Base-by-base conservation (phyloP, 129 eudicot genomes). In the Mikania micrantha region DNA sequence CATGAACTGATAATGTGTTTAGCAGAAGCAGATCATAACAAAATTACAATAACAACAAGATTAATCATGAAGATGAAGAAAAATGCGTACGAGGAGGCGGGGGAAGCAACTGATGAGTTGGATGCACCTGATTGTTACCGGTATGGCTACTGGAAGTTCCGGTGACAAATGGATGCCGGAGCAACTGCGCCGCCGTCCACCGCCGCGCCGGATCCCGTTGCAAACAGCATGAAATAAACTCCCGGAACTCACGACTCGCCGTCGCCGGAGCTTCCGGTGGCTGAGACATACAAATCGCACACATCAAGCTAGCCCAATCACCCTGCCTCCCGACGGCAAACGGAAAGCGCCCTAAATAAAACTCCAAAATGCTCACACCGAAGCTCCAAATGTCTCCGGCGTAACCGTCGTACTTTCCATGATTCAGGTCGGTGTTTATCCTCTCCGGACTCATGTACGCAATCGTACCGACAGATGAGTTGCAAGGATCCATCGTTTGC, bases 361-460 rank as follows among this genome's bases (percentile, higher is more conserved):
- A 87, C 66, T 91, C 97, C 69, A 91, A 74, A 27, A 87, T 81
- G 54, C 95, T 87, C 2, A 91, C 95, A 12, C 97, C 97, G 5
- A 87, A 80, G 34, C 97, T 91, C 97, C 97, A 91, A 7, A 91
- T 87, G 71, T 91, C 97, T 0, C 97, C 95, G 0, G 97, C 97
- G 40, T 74, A 91, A 0, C 95, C 95, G 35, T 91, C 88, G 21
- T 91, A 91, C 64, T 42, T 54, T 1, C 97, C 95, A 57, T 87
- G 92, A 34, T 87, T 87, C 38, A 85, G 74, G 73, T 91, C 97
- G 0, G 97, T 91, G 54, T 91, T 87, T 34, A 91, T 91, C 47
- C 97, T 42, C 45, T 91, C 97, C 0, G 97, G 97, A 62, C 95
- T 91, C 97, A 91, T 91, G 73, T 91, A 91, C 7, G 97, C 97